Evolutionary conservation across 2,329 filamentous ascomycete genomes (phyloP), one percentile per base, ranked within the genome.

Genomic region (Phialophora chinensis): DNA sequence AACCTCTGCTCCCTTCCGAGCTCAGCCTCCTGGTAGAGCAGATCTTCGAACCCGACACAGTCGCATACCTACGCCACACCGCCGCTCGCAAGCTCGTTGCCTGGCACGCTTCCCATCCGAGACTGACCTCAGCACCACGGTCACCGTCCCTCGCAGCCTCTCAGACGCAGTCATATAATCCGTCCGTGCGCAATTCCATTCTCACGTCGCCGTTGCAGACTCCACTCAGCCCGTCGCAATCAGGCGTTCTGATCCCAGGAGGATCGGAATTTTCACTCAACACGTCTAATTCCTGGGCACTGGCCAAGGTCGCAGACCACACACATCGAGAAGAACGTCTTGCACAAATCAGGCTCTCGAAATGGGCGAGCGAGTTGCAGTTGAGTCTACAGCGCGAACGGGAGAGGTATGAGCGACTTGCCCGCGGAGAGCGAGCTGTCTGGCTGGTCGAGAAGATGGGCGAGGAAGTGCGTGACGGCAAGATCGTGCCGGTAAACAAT

Each of bases 281-380:
- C 65, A 69, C 70, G 63, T 70, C 80, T 61, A 76, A 80, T 65
- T 84, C 83, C n/a, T 87, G 87, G 71, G 83, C 87, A 4, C 80
- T 91, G 57, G 85, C 88, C 5, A 82, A 87, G 63, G 82, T 90
- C 62, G 81, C 85, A 47, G 86, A 87, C 71, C 82, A 87, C 74
- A 85, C 84, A 3, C 84, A 86, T 66, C 81, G 83, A 20, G 86
- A 90, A 73, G 87, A 90, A 71, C 82, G 81, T 6, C 78, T 88
- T 50, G 87, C 87, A 12, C 87, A 90, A 70, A 83, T 94, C n/a
- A 85, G 89, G 6, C 83, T 96, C 20, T 90, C 89, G 1, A 91
- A 90, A 74, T 96, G 92, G 92, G 92, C 92, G 0, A 85, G 88
- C 7, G 91, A 95, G 72, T 82, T 96, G 0, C 91, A 96, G 75